A percentile compares a stretch with the other conserved stretches of the same genome.
Evolutionary conservation across 139 green algal species (phyloP).

Genomic region (Chlamydomonas urium): DNA sequence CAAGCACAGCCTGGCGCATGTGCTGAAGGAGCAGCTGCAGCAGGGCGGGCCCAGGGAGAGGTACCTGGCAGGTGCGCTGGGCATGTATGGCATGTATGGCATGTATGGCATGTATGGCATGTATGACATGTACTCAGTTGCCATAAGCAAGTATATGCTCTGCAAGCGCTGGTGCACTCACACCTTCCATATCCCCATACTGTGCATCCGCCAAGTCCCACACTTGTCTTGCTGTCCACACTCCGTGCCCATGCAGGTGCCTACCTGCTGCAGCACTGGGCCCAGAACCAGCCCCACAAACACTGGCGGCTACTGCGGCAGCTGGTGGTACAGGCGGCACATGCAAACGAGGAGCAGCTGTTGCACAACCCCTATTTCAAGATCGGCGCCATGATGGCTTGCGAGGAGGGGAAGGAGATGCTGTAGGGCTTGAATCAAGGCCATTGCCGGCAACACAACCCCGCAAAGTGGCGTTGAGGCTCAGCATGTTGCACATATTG

Average conservation of each 20-base stretch:
- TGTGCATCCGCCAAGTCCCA: neutral
- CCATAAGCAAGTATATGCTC: neutral
- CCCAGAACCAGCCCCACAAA: conserved; percentile 42
- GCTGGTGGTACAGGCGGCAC: conserved; percentile 58
- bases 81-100: neutral
- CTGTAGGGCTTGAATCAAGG: too few relatives aligned
- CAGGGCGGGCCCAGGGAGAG: conserved; percentile 28
- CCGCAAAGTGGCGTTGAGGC: too few relatives aligned
- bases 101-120: neutral
- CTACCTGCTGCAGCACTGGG: conserved; percentile 54
- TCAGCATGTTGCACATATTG: too few relatives aligned
- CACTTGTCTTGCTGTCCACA: neutral
- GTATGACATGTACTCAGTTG: neutral
- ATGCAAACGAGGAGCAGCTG: conserved; percentile 60
- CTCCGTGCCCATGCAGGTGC: conserved; percentile 16
- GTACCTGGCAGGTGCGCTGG: conserved; percentile 29
- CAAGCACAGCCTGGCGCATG: conserved; percentile 32
- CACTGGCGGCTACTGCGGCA: conserved; percentile 57
- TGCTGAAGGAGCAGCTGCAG: conserved; percentile 31
- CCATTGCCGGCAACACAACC: too few relatives aligned
- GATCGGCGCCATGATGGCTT: conserved; percentile 9
- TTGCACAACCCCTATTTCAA: conserved; percentile 67
- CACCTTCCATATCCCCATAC: neutral
- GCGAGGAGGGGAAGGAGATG: too few relatives aligned
- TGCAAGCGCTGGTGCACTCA: neutral